Base-by-base conservation (phyloP, 2,329 filamentous ascomycete genomes). In the Aspergillus puulaauensis region DNA sequence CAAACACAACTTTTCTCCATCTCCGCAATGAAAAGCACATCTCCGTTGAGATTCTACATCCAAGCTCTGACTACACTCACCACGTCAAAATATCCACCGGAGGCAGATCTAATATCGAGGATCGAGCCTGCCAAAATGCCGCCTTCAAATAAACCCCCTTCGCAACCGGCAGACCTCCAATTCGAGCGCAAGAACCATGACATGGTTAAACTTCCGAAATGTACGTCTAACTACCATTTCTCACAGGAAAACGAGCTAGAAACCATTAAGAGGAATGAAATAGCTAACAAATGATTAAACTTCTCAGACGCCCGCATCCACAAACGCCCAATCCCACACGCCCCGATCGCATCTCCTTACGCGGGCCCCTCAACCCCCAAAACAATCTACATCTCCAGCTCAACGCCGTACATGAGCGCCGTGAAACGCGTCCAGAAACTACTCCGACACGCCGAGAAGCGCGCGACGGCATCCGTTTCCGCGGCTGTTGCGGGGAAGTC, bases 351-450 rank as follows among this genome's bases (percentile, higher is more conserved):
- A 4, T 81, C 82, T 0, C 82, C 83, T 4, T 83, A 83, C 70
- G 73, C 82, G 17, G 77, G 77, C 53, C 62, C 80, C 46, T 64
- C 67, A 1, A 68, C 75, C 5, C 80, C 78, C 11, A 87, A 87
- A 71, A 71, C 77, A 23, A 76, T 87, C 70, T 87, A 87, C 70
- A 72, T 87, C 37, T 82, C 80, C 11, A 73, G 74, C 39, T 75
- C 74, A 5, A 82, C 83, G 0, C 82, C 83, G 5, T 84, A 85
- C 73, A 80, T 87, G 70, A 80, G 82, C 44, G 78, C 80, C 2
- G 74, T 85, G n/a, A 86, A 86, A 67, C 83, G 84, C 56, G 79
- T 84, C 3, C 82, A 84, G 64, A 80, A 80, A 49, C 75, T 87
- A 0, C 79, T 88, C 5, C 64, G 69, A 1, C 73, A 82, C 3